Base-by-base conservation (phyloP, 257 asterid genomes). In the Lycium barbarum region DNA sequence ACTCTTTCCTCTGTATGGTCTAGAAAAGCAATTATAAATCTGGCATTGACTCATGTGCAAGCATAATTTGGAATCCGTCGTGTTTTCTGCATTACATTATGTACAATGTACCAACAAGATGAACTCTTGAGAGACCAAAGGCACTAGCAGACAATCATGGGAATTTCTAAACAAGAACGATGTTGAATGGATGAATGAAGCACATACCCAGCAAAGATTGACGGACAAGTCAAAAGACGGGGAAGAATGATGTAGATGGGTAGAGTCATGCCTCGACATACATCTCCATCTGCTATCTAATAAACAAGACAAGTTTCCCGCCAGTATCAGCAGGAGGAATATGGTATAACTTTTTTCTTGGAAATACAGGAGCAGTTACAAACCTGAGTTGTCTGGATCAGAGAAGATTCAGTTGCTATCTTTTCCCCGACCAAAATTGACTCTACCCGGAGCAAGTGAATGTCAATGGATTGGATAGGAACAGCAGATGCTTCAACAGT, bases 361-460 rank as follows among this genome's bases (percentile, higher is more conserved):
- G 87, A 83, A 70, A 72, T 81, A 83, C 67, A 73, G 57, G 68
- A 83, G 85, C 84, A 80, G 54, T 85, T 61, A 72, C 90, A 73
- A 91, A 92, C 98, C 98, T 94, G 99, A 85, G 95, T 95, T 88
- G 95, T 90, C 86, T 95, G 99, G 84, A 94, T 88, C 88, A 89
- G 81, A 74, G 97, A 87, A 73, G 93, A 87, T 90, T 95, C 99
- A 4, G 97, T 92, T 51, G 93, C 94, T 84, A 95, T 92, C 83
- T 86, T 93, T 86, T 95, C 98, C 22, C 98, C 98, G 80, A 88
- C 81, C 93, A 95, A 90, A 87, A 95, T 92, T 70, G 98, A 95
- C 91, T 95, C 98, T 85, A 94, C 94, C 26, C 97, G 89, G 59
- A 94, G 86, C 88, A 95, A 87, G 90, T 94, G 93, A 84, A 95